These are phyloP conservation scores for Eimeria falciformis DNA, from an alignment of 169 alveolate species.

Conservation along the genomic window DNA sequence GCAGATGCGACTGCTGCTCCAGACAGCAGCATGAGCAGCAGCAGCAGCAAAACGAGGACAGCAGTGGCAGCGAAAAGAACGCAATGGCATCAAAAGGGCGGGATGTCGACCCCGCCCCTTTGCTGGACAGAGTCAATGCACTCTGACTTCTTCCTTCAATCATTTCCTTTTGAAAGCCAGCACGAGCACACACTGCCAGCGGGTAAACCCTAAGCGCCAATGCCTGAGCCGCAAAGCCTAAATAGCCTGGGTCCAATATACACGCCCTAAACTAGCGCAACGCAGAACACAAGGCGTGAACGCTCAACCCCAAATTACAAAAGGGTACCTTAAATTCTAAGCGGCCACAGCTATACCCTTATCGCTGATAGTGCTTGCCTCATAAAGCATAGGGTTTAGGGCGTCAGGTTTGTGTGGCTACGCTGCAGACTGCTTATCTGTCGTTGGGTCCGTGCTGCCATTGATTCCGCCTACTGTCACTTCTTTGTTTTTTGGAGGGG, in stretches of 20 bases:
- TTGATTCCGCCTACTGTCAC: slow-evolving; percentile 39
- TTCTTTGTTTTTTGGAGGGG: slow-evolving; percentile 2
- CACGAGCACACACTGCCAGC: not conserved
- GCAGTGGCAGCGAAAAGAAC: slow-evolving; percentile 15
- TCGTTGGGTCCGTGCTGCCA: slow-evolving; percentile 55
- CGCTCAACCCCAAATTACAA: no score
- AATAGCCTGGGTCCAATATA: no score
- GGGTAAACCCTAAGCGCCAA: slow-evolving; percentile 11
- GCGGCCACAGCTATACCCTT: no score
- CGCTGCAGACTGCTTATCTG: slow-evolving; percentile 47
- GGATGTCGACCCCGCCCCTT: not conserved
- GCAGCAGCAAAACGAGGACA: not conserved
- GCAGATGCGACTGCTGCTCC: slow-evolving; percentile 2
- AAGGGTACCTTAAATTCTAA: no score
- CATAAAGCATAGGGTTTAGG: slow-evolving; percentile 9
- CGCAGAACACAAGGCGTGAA: no score
- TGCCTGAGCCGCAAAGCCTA: not conserved
- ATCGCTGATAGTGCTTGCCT: no score
- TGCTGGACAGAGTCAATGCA: slow-evolving; percentile 30
- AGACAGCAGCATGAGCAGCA: slow-evolving; percentile 38
- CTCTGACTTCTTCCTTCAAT: slow-evolving; percentile 14
- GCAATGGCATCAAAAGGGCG: no score
- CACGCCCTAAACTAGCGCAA: no score
- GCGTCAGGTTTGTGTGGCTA: not conserved
- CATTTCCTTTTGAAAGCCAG: slow-evolving; percentile 21